Evolutionary conservation across 495 filamentous ascomycete species (phyloP).

Genomic region (Haplographium delicatum): DNA sequence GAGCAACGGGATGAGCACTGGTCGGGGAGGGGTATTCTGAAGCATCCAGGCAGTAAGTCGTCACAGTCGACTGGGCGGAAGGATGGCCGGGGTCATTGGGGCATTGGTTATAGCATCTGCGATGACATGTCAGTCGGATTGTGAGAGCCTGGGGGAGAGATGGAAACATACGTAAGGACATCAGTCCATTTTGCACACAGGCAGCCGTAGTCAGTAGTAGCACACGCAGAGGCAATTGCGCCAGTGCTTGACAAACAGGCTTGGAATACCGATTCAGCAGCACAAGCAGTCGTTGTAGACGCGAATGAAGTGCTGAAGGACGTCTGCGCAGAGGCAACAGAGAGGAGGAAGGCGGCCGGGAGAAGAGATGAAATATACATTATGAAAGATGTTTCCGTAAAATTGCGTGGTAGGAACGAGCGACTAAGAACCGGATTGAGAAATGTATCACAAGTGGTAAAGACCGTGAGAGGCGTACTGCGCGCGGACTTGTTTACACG

Average conservation of each 20-base stretch:
- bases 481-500: too few relatives aligned
- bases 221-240: constrained; percentile 15
- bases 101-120: constrained; percentile 24
- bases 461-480: background rate
- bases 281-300: constrained; percentile 11
- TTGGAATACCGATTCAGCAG: constrained; percentile 19
- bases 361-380: constrained; percentile 20
- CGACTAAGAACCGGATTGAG: background rate
- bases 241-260: constrained; percentile 12
- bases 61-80: background rate
- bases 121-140: background rate
- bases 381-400: background rate
- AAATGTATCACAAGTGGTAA: background rate
- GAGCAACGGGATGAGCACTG: constrained; percentile 1
- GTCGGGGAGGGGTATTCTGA: constrained; percentile 10
- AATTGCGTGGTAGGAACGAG: background rate
- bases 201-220: constrained; percentile 16
- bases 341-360: constrained; percentile 15
- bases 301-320: background rate
- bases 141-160: background rate
- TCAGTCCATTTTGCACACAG: constrained; percentile 20
- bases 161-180: constrained; percentile 17
- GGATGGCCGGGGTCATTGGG: constrained; percentile 16
- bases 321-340: constrained; percentile 11
- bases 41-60: constrained; percentile 18